phyloP scores from a whole-genome alignment of 225 moss, liverwort and hornwort species.

The Ulota crispa region DNA sequence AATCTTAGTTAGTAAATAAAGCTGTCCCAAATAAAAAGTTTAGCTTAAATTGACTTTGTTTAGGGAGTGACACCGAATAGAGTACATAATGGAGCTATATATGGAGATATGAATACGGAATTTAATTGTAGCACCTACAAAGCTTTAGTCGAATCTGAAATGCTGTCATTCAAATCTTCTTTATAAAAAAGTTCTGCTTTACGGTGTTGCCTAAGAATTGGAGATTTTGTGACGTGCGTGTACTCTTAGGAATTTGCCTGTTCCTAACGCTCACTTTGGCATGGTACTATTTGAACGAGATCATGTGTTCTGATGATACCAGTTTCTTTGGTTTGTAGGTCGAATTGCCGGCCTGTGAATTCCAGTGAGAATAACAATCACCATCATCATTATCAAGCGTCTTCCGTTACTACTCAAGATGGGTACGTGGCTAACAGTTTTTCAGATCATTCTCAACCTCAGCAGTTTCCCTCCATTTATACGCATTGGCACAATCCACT shows the following conservation, averaged over 20 bases:
- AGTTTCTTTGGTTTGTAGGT: slow-evolving; percentile 43
- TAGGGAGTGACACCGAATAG: background rate
- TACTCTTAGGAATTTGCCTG: background rate
- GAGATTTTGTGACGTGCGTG: background rate
- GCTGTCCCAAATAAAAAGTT: background rate
- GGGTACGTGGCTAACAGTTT: slow-evolving; percentile 27
- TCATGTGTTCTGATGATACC: slow-evolving; percentile 3
- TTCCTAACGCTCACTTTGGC: background rate
- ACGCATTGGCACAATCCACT: slow-evolving; percentile 31
- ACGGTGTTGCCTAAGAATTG: background rate
- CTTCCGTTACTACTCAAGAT: slow-evolving; percentile 35
- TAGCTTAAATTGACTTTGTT: background rate
- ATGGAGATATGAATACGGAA: background rate
- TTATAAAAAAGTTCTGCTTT: background rate
- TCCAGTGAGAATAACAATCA: slow-evolving; percentile 35
- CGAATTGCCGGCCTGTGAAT: slow-evolving; percentile 53
- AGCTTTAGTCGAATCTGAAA: background rate
- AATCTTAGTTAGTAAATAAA: background rate
- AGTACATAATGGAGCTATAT: background rate
- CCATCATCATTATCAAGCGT: slow-evolving; percentile 20
- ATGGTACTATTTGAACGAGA: background rate
- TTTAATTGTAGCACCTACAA: background rate
- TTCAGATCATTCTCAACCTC: slow-evolving; percentile 32
- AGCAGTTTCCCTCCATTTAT: slow-evolving; percentile 28
- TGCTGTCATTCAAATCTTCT: background rate